Conservation (phyloP, 768 basidiomycete genomes). For the Hortiboletus flavorubellus region DNA sequence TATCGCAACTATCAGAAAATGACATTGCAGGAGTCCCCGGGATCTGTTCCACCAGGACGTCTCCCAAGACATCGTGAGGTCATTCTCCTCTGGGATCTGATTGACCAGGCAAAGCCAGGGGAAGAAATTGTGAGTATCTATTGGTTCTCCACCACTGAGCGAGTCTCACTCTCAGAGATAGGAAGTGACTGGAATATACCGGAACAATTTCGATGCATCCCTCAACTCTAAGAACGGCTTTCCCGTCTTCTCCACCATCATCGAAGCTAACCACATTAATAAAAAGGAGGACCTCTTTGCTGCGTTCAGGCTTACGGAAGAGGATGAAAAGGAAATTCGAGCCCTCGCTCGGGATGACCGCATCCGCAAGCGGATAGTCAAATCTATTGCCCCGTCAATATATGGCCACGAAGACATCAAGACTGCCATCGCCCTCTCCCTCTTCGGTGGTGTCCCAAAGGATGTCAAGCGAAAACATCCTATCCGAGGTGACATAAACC, state of each 20-base stretch:
- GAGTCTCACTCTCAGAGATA: slow-evolving; percentile 30
- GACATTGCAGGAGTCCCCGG: slow-evolving; percentile 97
- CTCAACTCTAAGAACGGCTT: slow-evolving; percentile 99
- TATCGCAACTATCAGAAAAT: slow-evolving; percentile 99
- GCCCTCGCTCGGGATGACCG: slow-evolving; percentile 85
- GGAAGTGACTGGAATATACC: slow-evolving; percentile 98
- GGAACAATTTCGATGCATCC: slow-evolving; percentile 98
- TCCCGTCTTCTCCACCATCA: slow-evolving; percentile 97
- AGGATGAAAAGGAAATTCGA: slow-evolving; percentile 92
- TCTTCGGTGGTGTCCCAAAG: slow-evolving; percentile 93
- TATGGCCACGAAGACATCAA: slow-evolving; percentile 99
- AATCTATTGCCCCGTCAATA: slow-evolving; percentile 98
- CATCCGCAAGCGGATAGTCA: slow-evolving; percentile 95
- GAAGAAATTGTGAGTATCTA: slow-evolving; percentile 82
- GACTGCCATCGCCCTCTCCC: slow-evolving; percentile 90
- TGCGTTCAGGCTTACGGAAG: slow-evolving; percentile 96
- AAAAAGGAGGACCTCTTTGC: slow-evolving; percentile 99
- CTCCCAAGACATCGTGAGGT: slow-evolving; percentile 96
- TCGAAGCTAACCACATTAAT: slow-evolving; percentile 98
- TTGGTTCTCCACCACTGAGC: background rate
- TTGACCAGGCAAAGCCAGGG: slow-evolving; percentile 96
- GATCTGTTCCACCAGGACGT: slow-evolving; percentile 96
- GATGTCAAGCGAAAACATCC: slow-evolving; percentile 96
- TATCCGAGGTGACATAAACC: slow-evolving; percentile 97
- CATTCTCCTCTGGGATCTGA: slow-evolving; percentile 95